These are phyloP conservation scores for Epichloe gansuensis DNA, from an alignment of 2,329 filamentous ascomycete species.

Conservation along the genomic window DNA sequence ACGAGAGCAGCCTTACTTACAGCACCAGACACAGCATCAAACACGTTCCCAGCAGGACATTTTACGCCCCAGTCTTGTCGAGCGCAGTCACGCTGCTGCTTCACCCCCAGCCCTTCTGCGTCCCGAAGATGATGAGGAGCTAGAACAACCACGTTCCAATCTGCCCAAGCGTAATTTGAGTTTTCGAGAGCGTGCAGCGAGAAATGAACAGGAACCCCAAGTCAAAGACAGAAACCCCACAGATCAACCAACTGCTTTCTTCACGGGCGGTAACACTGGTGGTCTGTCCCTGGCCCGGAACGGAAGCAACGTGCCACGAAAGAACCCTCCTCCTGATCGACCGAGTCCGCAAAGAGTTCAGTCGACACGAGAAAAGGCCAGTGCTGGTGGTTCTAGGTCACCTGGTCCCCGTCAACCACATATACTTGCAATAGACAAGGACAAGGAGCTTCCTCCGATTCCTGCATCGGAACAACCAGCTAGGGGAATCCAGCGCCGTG, in stretches of 20 bases:
- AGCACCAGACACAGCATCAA: slow-evolving; percentile 1
- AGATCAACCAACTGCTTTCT: slow-evolving; percentile 4
- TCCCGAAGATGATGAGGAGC: slow-evolving; percentile 10
- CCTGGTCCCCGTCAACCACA: slow-evolving; percentile 2
- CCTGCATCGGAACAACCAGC: slow-evolving; percentile 8
- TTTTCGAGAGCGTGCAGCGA: slow-evolving; percentile 44
- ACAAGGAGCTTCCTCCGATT: slow-evolving; percentile 22
- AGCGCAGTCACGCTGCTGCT: slow-evolving; percentile 9
- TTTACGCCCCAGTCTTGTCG: neutral
- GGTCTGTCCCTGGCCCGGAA: slow-evolving; percentile 29
- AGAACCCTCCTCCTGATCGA: slow-evolving; percentile 41
- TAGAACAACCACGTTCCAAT: slow-evolving; percentile 13
- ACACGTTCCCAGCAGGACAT: neutral
- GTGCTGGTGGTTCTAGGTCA: slow-evolving; percentile 4
- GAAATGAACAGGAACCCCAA: slow-evolving; percentile 27
- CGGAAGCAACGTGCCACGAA: slow-evolving; percentile 46
- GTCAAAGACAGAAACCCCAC: slow-evolving; percentile 16
- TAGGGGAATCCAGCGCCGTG: slow-evolving; percentile 16
- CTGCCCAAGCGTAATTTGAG: slow-evolving; percentile 43
- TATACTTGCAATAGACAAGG: slow-evolving; percentile 8
- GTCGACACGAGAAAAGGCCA: slow-evolving; percentile 28
- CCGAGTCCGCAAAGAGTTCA: slow-evolving; percentile 25
- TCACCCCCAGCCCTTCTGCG: slow-evolving; percentile 11
- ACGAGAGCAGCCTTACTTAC: neutral
- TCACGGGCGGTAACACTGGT: slow-evolving; percentile 17